Conservation (phyloP, 768 basidiomycete genomes). For the Kwoniella sp. region DNA sequence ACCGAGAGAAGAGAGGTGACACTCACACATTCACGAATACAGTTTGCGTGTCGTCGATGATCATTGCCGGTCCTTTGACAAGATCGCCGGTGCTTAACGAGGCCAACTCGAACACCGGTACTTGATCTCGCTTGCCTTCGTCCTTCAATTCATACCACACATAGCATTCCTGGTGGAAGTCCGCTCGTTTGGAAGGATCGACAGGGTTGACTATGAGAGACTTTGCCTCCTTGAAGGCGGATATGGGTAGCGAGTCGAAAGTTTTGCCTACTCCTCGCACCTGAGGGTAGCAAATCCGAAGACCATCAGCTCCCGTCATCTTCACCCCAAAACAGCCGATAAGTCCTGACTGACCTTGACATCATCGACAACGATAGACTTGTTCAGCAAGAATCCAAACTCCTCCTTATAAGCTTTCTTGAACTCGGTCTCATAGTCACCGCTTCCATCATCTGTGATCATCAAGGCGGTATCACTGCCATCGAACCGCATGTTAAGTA, state of each 20-base stretch:
- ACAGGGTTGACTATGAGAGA: conserved; percentile 57
- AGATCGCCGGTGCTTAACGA: conserved; percentile 68
- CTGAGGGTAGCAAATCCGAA: neutral
- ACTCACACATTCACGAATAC: conserved; percentile 72
- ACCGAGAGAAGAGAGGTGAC: no score
- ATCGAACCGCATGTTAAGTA: conserved; percentile 52
- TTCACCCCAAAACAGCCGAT: neutral
- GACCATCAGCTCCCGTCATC: neutral
- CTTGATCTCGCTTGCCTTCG: conserved; percentile 66
- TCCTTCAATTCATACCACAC: conserved; percentile 39
- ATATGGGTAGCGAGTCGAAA: conserved; percentile 64
- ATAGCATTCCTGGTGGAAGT: conserved; percentile 21
- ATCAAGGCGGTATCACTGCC: conserved; percentile 77
- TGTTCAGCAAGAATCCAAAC: conserved; percentile 87
- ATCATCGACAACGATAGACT: conserved; percentile 87
- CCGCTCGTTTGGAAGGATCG: conserved; percentile 43
- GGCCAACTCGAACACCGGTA: conserved; percentile 72
- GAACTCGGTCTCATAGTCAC: conserved; percentile 78
- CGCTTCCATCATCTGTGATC: conserved; percentile 64
- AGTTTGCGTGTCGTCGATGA: conserved; percentile 91
- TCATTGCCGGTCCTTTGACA: conserved; percentile 81
- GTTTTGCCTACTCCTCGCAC: conserved; percentile 8
- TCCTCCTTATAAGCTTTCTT: conserved; percentile 76
- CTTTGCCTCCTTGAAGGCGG: conserved; percentile 73
- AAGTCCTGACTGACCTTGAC: conserved; percentile 85